phyloP scores from a whole-genome alignment of 2,329 filamentous ascomycete species.

The Escovopsis sp. region DNA sequence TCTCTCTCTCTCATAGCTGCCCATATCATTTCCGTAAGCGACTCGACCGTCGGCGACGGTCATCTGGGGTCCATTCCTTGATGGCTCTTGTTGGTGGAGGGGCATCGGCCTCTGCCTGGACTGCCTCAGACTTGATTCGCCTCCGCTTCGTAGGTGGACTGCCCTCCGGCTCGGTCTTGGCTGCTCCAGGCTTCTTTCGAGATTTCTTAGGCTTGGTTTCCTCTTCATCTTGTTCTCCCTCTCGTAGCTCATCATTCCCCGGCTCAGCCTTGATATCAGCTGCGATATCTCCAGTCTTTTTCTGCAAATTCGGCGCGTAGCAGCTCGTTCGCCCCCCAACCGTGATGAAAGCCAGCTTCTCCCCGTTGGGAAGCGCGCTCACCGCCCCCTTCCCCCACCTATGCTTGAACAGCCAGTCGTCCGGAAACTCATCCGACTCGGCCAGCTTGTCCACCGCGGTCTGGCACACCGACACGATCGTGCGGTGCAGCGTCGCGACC shows the following conservation, averaged over 20 bases:
- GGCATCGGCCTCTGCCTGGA: slow-evolving; percentile 10
- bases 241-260: slow-evolving; percentile 15
- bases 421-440: slow-evolving; percentile 72
- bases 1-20: background rate
- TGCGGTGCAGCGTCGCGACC: slow-evolving; percentile 54
- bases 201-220: slow-evolving; percentile 12
- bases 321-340: slow-evolving; percentile 88
- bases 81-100: slow-evolving; percentile 1
- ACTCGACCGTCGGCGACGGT: slow-evolving; percentile 14
- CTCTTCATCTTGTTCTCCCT: slow-evolving; percentile 6
- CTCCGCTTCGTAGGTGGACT: slow-evolving; percentile 14
- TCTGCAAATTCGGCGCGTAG: slow-evolving; percentile 72
- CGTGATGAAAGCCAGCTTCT: slow-evolving; percentile 72
- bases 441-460: slow-evolving; percentile 65
- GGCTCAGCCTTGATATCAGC: slow-evolving; percentile 29
- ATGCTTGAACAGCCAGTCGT: slow-evolving; percentile 77
- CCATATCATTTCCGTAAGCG: slow-evolving; percentile 11
- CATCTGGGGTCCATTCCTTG: background rate
- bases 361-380: slow-evolving; percentile 62
- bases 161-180: slow-evolving; percentile 12
- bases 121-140: slow-evolving; percentile 6
- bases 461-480: slow-evolving; percentile 65
- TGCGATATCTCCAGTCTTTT: slow-evolving; percentile 45
- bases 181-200: slow-evolving; percentile 11
- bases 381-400: slow-evolving; percentile 70